Evolutionary conservation across 805 yeast species (phyloP), one percentile per base, ranked within the genome.

Genomic region (Lipomyces chichibuensis): DNA sequence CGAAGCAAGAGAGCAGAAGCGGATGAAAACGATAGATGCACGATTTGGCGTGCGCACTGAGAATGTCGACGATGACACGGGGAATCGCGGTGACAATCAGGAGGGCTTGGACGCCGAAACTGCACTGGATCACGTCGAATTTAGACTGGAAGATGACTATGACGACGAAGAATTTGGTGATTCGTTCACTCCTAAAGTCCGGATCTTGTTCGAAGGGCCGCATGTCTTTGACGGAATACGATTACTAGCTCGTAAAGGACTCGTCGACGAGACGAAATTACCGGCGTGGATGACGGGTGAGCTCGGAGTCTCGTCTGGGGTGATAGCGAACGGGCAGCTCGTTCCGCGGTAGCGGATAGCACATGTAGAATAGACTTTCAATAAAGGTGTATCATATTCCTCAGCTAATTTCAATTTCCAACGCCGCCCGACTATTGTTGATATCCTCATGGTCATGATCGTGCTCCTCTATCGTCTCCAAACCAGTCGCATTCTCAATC

Each of bases 401-500:
- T 59, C 49, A 70, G n/a, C n/a, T 58, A 49, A 69, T 62, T 33
- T 69, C 72, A 35, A 69, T 60, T 46, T 70, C 73, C 63, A 69
- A 46, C 4, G 53, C 60, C 0, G 65, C 65, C 2, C 65, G 63
- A 32, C 35, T 60, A 2, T 46, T 13, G n/a, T n/a, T 37, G 35
- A 29, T 8, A 17, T 17, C 17, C 46, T 32, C 39, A 60, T 54
- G 20, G 6, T 53, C 59, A 29, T 39, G 46, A 46, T 59, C 52
- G 65, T 57, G 43, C 35, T 20, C 39, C 35, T 52, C 23, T 25
- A n/a, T 20, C 23, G 65, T 11, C 17, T 54, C 60, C 9, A 62
- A 35, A 17, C 57, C 56, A n/a, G 33, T n/a, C 7, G 54, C 64
- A 62, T 77, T 80, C 57, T 79, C 81, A 20, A 78, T 79, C 1